Conservation (phyloP, 2,329 filamentous ascomycete genomes). For the Arthroderma sp. region DNA sequence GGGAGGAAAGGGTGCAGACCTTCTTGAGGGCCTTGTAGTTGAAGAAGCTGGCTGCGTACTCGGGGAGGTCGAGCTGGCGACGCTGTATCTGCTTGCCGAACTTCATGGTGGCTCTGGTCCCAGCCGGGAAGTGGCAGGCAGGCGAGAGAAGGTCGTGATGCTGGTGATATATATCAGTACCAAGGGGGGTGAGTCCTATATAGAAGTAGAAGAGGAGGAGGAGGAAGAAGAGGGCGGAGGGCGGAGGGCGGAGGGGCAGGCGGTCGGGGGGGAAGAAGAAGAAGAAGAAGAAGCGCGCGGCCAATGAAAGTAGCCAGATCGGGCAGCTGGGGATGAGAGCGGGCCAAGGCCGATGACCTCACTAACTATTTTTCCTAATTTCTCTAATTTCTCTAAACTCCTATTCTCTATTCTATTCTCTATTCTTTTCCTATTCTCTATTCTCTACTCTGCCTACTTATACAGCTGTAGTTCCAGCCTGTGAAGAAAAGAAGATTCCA, state of each 20-base stretch:
- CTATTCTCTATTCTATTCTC: too few relatives aligned
- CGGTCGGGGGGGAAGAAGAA: too few relatives aligned
- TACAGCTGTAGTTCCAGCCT: too few relatives aligned
- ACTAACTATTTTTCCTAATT: neutral
- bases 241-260: too few relatives aligned
- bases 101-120: constrained; percentile 72
- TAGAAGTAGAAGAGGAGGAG: neutral
- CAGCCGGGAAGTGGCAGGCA: too few relatives aligned
- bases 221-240: neutral
- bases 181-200: too few relatives aligned
- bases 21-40: constrained; percentile 99
- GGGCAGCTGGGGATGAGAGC: neutral
- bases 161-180: neutral
- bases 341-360: neutral
- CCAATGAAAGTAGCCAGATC: neutral
- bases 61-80: constrained; percentile 94
- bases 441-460: neutral
- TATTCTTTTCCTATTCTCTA: too few relatives aligned
- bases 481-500: too few relatives aligned
- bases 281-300: neutral
- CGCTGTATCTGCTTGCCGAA: constrained; percentile 99
- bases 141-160: neutral
- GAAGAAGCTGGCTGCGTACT: constrained; percentile 98
- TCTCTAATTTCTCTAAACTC: too few relatives aligned
- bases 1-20: constrained; percentile 40